phyloP scores from a whole-genome alignment of 208 protist genomes.

The Angomonas desouzai region DNA sequence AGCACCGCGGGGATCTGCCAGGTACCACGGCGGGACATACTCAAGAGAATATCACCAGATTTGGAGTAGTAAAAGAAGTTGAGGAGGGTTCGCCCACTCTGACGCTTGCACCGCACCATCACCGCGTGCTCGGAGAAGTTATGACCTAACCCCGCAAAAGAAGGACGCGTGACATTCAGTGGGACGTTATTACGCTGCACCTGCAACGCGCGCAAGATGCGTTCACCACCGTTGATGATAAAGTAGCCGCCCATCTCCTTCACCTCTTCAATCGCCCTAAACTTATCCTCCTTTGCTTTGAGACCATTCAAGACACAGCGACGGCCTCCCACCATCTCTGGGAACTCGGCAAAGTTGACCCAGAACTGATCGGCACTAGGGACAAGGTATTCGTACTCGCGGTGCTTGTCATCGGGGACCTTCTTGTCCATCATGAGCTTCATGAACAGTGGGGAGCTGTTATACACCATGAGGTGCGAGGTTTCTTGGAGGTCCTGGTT shows the following conservation, averaged over 20 bases:
- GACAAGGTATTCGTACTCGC: conserved; percentile 54
- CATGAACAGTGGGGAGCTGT: conserved; percentile 62
- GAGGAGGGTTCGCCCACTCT: conserved; percentile 91
- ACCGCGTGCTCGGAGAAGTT: conserved; percentile 95
- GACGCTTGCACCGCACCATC: conserved; percentile 92
- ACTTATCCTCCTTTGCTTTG: conserved; percentile 59
- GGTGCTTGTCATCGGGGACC: conserved; percentile 42
- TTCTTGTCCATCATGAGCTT: conserved; percentile 60
- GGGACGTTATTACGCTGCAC: conserved; percentile 95
- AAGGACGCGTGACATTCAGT: conserved; percentile 87
- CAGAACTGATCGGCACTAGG: conserved; percentile 79
- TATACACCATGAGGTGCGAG: conserved; percentile 36
- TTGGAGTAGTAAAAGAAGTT: conserved; percentile 97
- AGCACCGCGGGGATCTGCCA: conserved; percentile 85
- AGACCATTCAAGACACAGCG: conserved; percentile 75
- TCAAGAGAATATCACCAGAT: conserved; percentile 82
- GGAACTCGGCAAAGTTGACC: conserved; percentile 71
- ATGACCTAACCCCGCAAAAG: conserved; percentile 89
- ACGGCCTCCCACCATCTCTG: conserved; percentile 80
- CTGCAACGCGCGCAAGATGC: conserved; percentile 96
- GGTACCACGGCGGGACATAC: conserved; percentile 77
- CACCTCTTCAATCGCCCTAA: conserved; percentile 89
- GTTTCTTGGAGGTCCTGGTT: neutral
- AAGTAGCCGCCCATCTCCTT: conserved; percentile 99
- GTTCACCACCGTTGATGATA: conserved; percentile 98